A percentile compares a stretch with the other conserved stretches of the same genome.
Conservation (phyloP, 2,329 filamentous ascomycete species). For the Sclerotinia borealis region DNA sequence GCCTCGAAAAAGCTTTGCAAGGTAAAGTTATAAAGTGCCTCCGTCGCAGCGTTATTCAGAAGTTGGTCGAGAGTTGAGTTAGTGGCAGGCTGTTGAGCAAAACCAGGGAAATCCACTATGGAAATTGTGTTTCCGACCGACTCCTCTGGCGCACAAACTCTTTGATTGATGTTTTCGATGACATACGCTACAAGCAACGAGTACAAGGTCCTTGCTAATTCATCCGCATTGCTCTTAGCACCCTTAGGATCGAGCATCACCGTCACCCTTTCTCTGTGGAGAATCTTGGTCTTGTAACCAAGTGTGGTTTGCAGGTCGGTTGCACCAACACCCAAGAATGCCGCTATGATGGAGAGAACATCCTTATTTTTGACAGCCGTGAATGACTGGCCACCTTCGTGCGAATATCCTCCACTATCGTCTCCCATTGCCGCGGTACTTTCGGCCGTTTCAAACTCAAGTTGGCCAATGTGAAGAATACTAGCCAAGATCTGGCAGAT, state of each 20-base stretch:
- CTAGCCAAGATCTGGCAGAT: constrained; percentile 91
- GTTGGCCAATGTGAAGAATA: constrained; percentile 95
- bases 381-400: constrained; percentile 81
- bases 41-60: constrained; percentile 87
- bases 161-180: constrained; percentile 87
- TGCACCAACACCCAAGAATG: constrained; percentile 84
- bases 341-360: constrained; percentile 74
- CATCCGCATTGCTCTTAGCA: constrained; percentile 85
- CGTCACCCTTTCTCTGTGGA: constrained; percentile 94
- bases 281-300: constrained; percentile 94
- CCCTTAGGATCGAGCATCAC: constrained; percentile 94
- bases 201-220: constrained; percentile 88
- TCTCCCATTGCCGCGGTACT: constrained; percentile 74
- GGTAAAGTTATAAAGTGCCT: constrained; percentile 87
- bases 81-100: constrained; percentile 78
- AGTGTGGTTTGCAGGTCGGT: constrained; percentile 80
- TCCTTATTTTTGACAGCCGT: constrained; percentile 94
- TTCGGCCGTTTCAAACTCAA: constrained; percentile 82
- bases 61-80: constrained; percentile 85
- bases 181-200: constrained; percentile 90
- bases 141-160: constrained; percentile 80
- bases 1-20: constrained; percentile 94
- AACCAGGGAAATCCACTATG: constrained; percentile 93
- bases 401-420: constrained; percentile 93
- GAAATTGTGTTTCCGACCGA: constrained; percentile 89